Conservation (phyloP, 169 alveolate genomes). For the Cryptosporidium sp. region DNA sequence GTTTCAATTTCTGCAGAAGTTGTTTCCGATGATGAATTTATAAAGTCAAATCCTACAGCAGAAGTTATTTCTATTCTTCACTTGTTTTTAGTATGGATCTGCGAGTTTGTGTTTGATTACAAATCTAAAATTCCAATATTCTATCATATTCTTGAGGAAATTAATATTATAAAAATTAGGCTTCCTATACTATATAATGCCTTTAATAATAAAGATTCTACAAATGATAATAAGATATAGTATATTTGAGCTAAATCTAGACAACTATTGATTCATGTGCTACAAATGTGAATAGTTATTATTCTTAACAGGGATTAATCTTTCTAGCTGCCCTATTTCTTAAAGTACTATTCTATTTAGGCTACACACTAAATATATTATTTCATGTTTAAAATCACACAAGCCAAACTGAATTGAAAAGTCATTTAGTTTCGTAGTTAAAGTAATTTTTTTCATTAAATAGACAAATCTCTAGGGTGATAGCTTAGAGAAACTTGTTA, state of each 20-base stretch:
- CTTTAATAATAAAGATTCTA: neutral
- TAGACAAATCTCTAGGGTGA: too few relatives aligned
- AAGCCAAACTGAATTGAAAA: neutral
- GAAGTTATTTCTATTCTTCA: slow-evolving; percentile 16
- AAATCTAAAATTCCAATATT: slow-evolving; percentile 36
- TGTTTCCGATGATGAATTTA: slow-evolving; percentile 13
- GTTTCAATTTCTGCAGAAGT: slow-evolving; percentile 7
- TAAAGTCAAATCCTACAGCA: neutral
- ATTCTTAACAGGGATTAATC: neutral
- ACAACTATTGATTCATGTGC: too few relatives aligned
- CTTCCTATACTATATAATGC: slow-evolving; percentile 35
- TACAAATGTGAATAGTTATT: too few relatives aligned
- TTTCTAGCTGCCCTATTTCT: neutral
- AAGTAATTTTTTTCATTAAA: too few relatives aligned
- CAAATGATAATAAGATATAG: neutral
- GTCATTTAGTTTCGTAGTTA: neutral
- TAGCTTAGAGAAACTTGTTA: neutral
- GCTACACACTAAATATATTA: neutral
- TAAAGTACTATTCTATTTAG: too few relatives aligned
- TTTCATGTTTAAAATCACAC: neutral
- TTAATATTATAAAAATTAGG: slow-evolving; percentile 57
- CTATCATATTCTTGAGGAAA: slow-evolving; percentile 50
- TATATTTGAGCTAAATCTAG: too few relatives aligned
- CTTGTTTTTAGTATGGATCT: slow-evolving; percentile 45
- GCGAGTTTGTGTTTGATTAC: slow-evolving; percentile 61